These are phyloP conservation scores for Pezicula carpinea DNA, from an alignment of 2,329 filamentous ascomycete genomes.

Conservation along the genomic window DNA sequence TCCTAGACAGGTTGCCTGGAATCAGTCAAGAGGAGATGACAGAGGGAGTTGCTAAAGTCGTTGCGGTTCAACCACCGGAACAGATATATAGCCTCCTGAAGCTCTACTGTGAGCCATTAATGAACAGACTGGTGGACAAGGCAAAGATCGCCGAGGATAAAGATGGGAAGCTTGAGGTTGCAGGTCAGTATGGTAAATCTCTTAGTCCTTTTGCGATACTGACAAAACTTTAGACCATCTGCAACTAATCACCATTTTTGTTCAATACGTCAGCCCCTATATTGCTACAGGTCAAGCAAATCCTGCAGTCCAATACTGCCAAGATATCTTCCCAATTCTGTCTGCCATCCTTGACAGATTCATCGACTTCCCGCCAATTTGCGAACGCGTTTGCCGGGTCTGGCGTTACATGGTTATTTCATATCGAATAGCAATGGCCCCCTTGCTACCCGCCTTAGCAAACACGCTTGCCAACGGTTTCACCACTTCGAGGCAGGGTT, in stretches of 20 bases:
- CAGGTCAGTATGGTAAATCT: conserved; percentile 49
- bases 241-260: conserved; percentile 86
- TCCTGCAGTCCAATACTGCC: conserved; percentile 92
- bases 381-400: conserved; percentile 89
- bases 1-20: conserved; percentile 79
- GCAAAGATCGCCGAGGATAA: conserved; percentile 83
- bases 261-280: conserved; percentile 72
- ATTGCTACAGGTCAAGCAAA: conserved; percentile 70
- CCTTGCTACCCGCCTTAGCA: conserved; percentile 78
- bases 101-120: conserved; percentile 86
- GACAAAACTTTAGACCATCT: conserved; percentile 62
- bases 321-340: conserved; percentile 86
- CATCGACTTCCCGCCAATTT: conserved; percentile 77
- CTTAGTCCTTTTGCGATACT: not conserved
- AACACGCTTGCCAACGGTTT: conserved; percentile 87
- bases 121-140: conserved; percentile 78
- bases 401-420: conserved; percentile 98
- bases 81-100: conserved; percentile 84
- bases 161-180: conserved; percentile 77
- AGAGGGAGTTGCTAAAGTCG: conserved; percentile 87
- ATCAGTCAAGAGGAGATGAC: conserved; percentile 93
- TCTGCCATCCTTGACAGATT: conserved; percentile 86
- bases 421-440: conserved; percentile 83
- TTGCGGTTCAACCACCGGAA: conserved; percentile 76
- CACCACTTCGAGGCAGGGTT: conserved; percentile 80